phyloP scores from a whole-genome alignment of 2,329 filamentous ascomycete species.

The Tolypocladium tropicale region DNA sequence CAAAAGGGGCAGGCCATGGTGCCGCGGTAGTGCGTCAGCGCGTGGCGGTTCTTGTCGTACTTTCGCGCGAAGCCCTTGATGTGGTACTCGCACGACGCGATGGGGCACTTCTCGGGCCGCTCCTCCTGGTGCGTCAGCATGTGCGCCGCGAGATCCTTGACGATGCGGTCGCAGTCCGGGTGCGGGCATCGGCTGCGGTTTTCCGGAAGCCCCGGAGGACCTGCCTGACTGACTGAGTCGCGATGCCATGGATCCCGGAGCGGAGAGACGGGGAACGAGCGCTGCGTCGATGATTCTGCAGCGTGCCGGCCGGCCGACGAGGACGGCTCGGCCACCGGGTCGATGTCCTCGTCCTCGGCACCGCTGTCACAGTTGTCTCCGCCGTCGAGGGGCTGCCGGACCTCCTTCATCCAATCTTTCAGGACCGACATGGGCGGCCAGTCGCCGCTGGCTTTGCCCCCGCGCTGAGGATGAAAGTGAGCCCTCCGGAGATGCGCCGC shows the following conservation, averaged over 20 bases:
- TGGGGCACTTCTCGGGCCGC: constrained; percentile 91
- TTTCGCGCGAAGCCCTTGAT: constrained; percentile 90
- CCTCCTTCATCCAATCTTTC: constrained; percentile 52
- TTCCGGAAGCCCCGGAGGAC: constrained; percentile 20
- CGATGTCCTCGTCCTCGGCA: constrained; percentile 36
- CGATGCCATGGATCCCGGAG: constrained; percentile 11
- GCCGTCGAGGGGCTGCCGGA: constrained; percentile 39
- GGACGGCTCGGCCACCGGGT: constrained; percentile 3
- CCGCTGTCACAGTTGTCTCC: constrained; percentile 33
- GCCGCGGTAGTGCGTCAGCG: constrained; percentile 92
- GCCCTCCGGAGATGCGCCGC: constrained; percentile 47
- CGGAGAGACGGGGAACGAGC: constrained; percentile 2
- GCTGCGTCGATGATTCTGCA: constrained; percentile 7
- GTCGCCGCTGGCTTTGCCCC: constrained; percentile 46
- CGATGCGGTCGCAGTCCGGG: constrained; percentile 47
- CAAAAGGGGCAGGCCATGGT: constrained; percentile 98
- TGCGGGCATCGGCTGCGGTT: constrained; percentile 43
- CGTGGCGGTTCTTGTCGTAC: constrained; percentile 97
- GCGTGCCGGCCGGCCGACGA: neutral
- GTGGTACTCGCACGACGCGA: constrained; percentile 87
- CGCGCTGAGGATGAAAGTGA: constrained; percentile 45
- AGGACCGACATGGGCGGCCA: constrained; percentile 48
- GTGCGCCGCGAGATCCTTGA: constrained; percentile 67
- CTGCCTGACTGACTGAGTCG: constrained; percentile 16
- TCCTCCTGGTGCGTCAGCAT: constrained; percentile 95